phyloP scores from a whole-genome alignment of 257 asterid species.

The Solanum lycopersicoides region DNA sequence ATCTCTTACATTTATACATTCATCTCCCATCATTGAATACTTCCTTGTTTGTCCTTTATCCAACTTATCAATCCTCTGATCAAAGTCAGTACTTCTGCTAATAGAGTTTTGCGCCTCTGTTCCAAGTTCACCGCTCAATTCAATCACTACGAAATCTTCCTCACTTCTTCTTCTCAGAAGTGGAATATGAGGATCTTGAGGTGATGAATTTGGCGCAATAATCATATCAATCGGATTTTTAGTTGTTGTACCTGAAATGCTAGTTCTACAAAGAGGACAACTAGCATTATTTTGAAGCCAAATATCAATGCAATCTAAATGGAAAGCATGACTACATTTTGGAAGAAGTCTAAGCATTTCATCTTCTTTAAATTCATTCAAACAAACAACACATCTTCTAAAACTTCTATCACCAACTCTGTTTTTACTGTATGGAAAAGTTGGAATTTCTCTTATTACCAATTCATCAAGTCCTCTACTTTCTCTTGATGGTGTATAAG shows the following conservation, averaged over 20 bases:
- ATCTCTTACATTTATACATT: slow-evolving; percentile 39
- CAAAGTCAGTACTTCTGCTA: slow-evolving; percentile 27
- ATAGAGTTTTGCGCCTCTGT: slow-evolving; percentile 13
- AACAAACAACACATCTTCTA: slow-evolving; percentile 62
- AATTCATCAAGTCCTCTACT: slow-evolving; percentile 61
- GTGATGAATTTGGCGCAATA: slow-evolving; percentile 66
- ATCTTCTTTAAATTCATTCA: slow-evolving; percentile 51
- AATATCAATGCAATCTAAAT: slow-evolving; percentile 66
- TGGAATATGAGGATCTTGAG: slow-evolving; percentile 42
- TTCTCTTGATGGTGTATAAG: slow-evolving; percentile 49
- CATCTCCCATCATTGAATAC: slow-evolving; percentile 81
- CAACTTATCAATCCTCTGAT: slow-evolving; percentile 13
- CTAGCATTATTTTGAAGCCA: slow-evolving; percentile 66
- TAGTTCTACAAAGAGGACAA: slow-evolving; percentile 74
- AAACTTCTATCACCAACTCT: slow-evolving; percentile 13
- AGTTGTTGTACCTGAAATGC: slow-evolving; percentile 44
- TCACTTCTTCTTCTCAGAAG: slow-evolving; percentile 14
- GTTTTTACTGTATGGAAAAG: slow-evolving; percentile 32
- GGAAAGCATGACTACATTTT: slow-evolving; percentile 70
- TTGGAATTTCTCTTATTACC: slow-evolving; percentile 58
- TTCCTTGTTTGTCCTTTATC: slow-evolving; percentile 17
- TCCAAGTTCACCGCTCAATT: slow-evolving; percentile 16
- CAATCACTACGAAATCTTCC: slow-evolving; percentile 46
- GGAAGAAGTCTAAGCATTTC: slow-evolving; percentile 65
- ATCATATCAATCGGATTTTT: slow-evolving; percentile 19